Percentiles rank a stretch among this genome's conserved stretches.
Conservation (phyloP, 768 basidiomycete species). For the Tylopilus vinaceipallidus region DNA sequence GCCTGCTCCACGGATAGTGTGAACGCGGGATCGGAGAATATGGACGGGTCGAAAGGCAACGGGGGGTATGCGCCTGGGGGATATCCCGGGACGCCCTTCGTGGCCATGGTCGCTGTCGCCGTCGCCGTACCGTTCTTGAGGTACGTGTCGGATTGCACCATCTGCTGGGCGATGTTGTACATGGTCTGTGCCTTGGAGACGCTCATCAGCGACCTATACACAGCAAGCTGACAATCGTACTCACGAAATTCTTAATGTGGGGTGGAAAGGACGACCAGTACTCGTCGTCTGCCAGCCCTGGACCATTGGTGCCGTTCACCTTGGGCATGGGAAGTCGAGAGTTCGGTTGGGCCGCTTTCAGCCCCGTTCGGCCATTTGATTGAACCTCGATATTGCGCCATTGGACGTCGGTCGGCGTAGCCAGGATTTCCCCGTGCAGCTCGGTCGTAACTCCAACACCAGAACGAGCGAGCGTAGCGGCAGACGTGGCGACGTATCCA, state of each 20-base stretch:
- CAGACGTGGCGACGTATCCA: conserved; percentile 40
- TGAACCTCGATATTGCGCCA: conserved; percentile 39
- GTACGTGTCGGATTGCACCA: conserved; percentile 46
- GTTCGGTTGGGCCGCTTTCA: conserved; percentile 20
- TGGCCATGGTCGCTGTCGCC: conserved; percentile 31
- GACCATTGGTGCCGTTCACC: conserved; percentile 21
- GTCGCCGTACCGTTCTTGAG: conserved; percentile 36
- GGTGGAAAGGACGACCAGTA: conserved; percentile 71
- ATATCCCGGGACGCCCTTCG: conserved; percentile 37
- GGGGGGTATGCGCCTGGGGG: conserved; percentile 42
- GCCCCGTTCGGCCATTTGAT: conserved; percentile 25
- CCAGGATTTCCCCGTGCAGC: conserved; percentile 58
- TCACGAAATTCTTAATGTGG: conserved; percentile 68
- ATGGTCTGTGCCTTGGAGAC: conserved; percentile 54
- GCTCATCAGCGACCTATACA: conserved; percentile 30
- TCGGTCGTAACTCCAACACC: conserved; percentile 33
- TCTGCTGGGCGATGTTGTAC: conserved; percentile 69
- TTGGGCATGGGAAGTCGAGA: conserved; percentile 22
- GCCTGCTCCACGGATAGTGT: conserved; percentile 50
- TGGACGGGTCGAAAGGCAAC: conserved; percentile 49
- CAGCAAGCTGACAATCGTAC: conserved; percentile 31
- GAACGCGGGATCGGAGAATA: conserved; percentile 55
- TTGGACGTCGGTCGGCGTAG: conserved; percentile 61
- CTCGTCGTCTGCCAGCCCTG: conserved; percentile 48
- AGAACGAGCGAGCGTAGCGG: conserved; percentile 31